phyloP scores from a whole-genome alignment of 331 rosid genomes.

The Prunus yedoensis region DNA sequence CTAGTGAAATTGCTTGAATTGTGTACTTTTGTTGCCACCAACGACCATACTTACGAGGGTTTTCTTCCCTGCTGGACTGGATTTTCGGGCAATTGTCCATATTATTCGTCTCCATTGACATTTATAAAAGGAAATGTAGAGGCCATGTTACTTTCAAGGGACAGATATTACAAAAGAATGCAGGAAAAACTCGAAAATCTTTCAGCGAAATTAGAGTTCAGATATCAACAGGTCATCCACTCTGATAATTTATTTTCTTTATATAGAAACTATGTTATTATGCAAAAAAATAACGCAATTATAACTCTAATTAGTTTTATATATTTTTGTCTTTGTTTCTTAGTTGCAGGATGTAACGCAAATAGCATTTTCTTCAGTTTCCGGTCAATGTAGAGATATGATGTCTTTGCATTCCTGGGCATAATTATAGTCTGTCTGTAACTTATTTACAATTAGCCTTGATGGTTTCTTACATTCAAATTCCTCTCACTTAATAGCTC shows the following conservation, averaged over 20 bases:
- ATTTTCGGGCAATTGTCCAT: constrained; percentile 50
- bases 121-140: constrained; percentile 60
- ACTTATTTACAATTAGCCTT: no score
- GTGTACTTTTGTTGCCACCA: constrained; percentile 57
- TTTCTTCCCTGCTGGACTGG: constrained; percentile 87
- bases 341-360: constrained; percentile 8
- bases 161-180: constrained; percentile 68
- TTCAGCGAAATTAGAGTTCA: constrained; percentile 55
- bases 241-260: not conserved
- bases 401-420: not conserved
- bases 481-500: not conserved
- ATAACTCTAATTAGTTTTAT: not conserved
- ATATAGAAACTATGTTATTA: not conserved
- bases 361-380: not conserved
- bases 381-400: not conserved
- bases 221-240: constrained; percentile 66
- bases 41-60: constrained; percentile 55
- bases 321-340: not conserved
- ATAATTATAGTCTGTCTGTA: not conserved
- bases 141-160: constrained; percentile 58
- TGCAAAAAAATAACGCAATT: not conserved
- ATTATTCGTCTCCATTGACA: constrained; percentile 56
- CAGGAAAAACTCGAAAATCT: constrained; percentile 55
- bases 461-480: not conserved
- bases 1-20: constrained; percentile 80